A percentile compares a stretch with the other conserved stretches of the same genome.
These are phyloP conservation scores for Agrostemma githago DNA, from an alignment of 148 eudicot species.

Conservation along the genomic window DNA sequence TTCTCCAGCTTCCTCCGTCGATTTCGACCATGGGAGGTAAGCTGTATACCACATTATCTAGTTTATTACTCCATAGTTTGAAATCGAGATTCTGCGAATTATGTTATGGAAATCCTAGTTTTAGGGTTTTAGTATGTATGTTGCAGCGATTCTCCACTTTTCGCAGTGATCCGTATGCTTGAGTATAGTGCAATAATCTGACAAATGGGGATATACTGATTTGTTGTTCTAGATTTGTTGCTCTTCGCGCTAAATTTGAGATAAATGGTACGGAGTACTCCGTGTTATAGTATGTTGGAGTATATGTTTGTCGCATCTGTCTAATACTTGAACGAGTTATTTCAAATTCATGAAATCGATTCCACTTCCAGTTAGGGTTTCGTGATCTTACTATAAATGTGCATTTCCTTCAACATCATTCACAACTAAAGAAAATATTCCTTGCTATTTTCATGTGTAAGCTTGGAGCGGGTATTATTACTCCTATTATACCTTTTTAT, in stretches of 20 bases:
- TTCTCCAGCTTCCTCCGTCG: slow-evolving; percentile 15
- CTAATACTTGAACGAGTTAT: background rate
- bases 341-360: background rate
- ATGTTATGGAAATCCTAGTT: background rate
- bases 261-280: no score
- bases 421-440: background rate
- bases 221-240: background rate
- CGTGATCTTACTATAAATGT: background rate
- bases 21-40: slow-evolving; percentile 18
- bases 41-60: background rate
- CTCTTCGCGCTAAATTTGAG: background rate
- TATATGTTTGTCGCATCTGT: background rate
- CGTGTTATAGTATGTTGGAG: background rate
- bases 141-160: background rate
- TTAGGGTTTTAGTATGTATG: background rate
- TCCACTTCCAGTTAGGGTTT: background rate
- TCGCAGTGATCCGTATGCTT: background rate
- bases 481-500: no score
- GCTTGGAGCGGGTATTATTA: background rate
- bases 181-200: background rate
- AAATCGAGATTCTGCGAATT: no score
- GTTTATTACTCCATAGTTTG: background rate
- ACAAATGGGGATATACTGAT: background rate
- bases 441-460: background rate
- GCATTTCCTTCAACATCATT: background rate